These are phyloP conservation scores for Centella asiatica DNA, from an alignment of 129 eudicot genomes.

Conservation along the genomic window DNA sequence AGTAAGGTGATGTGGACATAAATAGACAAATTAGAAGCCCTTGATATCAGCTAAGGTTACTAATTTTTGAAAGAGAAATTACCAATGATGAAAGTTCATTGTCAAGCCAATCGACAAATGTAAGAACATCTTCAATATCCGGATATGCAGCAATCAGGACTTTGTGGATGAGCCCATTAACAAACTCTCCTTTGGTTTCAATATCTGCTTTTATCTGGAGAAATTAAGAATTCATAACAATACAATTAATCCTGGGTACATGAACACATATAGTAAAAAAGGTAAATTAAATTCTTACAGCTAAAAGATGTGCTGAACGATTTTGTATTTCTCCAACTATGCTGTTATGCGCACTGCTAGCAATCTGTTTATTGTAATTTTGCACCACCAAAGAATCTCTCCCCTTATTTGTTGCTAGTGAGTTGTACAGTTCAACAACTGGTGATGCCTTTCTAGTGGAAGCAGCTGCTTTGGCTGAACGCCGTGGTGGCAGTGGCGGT, in stretches of 20 bases:
- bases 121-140: constrained; percentile 22
- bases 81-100: constrained; percentile 22
- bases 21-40: background rate
- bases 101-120: constrained; percentile 27
- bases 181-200: constrained; percentile 23
- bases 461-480: constrained; percentile 17
- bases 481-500: constrained; percentile 17
- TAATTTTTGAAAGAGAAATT: constrained; percentile 1
- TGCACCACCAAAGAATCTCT: background rate
- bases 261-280: background rate
- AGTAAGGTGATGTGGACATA: background rate
- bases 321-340: constrained; percentile 29
- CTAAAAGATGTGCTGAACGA: constrained; percentile 25
- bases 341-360: constrained; percentile 24
- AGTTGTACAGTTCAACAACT: constrained; percentile 12
- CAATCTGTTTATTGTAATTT: constrained; percentile 10
- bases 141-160: constrained; percentile 17
- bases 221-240: background rate
- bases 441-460: constrained; percentile 14
- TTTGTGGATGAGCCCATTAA: constrained; percentile 24
- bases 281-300: constrained; percentile 16
- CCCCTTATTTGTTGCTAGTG: constrained; percentile 1
- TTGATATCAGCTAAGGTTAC: background rate
- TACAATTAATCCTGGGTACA: background rate
- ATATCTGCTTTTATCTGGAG: constrained; percentile 24